phyloP scores from a whole-genome alignment of 257 asterid genomes.

The Solanum paucissectum region DNA sequence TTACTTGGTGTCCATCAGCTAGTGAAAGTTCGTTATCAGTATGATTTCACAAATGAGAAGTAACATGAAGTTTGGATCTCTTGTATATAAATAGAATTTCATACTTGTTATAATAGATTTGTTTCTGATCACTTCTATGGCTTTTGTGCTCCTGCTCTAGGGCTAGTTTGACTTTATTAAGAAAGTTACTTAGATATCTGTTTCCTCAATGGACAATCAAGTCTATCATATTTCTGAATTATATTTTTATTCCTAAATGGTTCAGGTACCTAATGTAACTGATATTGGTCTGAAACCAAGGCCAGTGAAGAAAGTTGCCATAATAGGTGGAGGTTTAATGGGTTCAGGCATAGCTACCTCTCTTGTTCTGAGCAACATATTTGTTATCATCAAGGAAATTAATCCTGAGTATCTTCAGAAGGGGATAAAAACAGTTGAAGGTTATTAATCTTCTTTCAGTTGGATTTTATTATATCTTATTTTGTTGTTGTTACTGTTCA shows the following conservation, averaged over 20 bases:
- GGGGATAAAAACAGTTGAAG: slow-evolving; percentile 77
- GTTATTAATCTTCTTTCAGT: slow-evolving; percentile 16
- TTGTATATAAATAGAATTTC: not conserved
- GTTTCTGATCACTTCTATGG: not conserved
- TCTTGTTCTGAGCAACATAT: slow-evolving; percentile 49
- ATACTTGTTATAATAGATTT: not conserved
- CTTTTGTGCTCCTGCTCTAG: not conserved
- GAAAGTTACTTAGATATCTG: not conserved
- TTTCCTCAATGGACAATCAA: not conserved
- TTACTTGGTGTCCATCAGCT: not conserved
- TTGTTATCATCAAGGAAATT: slow-evolving; percentile 78
- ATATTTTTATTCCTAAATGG: not conserved
- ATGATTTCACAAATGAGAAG: not conserved
- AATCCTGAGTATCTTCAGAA: slow-evolving; percentile 77
- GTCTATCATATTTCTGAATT: not conserved
- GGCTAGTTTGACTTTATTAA: not conserved
- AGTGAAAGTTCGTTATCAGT: not conserved
- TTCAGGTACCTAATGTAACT: slow-evolving; percentile 78
- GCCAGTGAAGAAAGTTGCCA: slow-evolving; percentile 66
- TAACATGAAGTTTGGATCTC: not conserved
- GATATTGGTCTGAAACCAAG: slow-evolving; percentile 93
- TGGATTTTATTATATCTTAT: not conserved
- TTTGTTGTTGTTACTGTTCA: not conserved
- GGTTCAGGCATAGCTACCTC: slow-evolving; percentile 99
- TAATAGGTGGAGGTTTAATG: slow-evolving; percentile 98